Evolutionary conservation across 2,329 filamentous ascomycete species (phyloP).

Genomic region (Chrysoporthe cubensis): DNA sequence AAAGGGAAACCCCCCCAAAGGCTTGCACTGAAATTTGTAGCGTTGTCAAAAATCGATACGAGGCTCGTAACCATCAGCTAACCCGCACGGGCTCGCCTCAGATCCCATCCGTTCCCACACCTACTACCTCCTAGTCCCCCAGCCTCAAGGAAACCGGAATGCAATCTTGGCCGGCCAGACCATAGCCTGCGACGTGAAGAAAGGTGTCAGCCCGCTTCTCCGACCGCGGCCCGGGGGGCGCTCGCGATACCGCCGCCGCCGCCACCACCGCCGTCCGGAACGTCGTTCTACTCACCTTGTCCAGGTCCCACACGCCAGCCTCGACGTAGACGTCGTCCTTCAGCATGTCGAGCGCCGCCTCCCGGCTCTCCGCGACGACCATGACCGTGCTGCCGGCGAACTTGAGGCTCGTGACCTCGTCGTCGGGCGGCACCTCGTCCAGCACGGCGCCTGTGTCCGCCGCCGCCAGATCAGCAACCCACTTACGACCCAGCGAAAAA

Average conservation of each 20-base stretch:
- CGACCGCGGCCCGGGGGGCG: no score
- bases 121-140: slow-evolving; percentile 20
- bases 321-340: slow-evolving; percentile 74
- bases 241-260: no score
- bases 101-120: not conserved
- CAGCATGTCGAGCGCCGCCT: slow-evolving; percentile 70
- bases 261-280: no score
- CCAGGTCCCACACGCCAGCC: slow-evolving; percentile 79
- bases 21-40: slow-evolving; percentile 1
- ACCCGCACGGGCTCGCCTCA: not conserved
- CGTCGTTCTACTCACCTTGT: slow-evolving; percentile 53
- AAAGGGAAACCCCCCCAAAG: not conserved
- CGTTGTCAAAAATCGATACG: not conserved
- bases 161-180: slow-evolving; percentile 54
- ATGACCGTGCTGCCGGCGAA: slow-evolving; percentile 78
- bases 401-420: slow-evolving; percentile 60
- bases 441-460: slow-evolving; percentile 73
- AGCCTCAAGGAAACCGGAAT: slow-evolving; percentile 39
- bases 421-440: slow-evolving; percentile 66
- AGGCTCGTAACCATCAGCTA: not conserved
- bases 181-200: slow-evolving; percentile 42
- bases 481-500: no score
- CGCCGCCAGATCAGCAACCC: slow-evolving; percentile 16
- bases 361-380: slow-evolving; percentile 65
- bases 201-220: slow-evolving; percentile 8